These are phyloP conservation scores for Ceratocystis albifundus DNA, from an alignment of 2,329 filamentous ascomycete species.

Conservation along the genomic window DNA sequence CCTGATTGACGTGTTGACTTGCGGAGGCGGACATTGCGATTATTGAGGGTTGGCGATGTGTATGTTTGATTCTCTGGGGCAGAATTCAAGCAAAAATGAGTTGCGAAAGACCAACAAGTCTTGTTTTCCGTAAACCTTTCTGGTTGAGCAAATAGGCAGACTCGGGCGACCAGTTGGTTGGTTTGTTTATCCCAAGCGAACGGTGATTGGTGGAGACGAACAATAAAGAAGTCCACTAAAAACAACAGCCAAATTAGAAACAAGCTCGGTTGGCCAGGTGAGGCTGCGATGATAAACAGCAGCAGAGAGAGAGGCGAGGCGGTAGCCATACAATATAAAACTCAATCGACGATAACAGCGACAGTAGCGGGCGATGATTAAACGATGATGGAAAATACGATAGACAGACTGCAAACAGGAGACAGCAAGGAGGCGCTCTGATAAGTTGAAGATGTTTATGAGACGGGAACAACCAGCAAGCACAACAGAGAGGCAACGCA, in stretches of 20 bases:
- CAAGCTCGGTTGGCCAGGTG: neutral
- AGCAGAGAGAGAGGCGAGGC: neutral
- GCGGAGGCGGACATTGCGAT: slow-evolving; percentile 18
- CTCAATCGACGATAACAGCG: neutral
- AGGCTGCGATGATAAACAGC: neutral
- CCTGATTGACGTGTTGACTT: slow-evolving; percentile 38
- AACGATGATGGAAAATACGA: neutral
- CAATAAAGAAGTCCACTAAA: neutral
- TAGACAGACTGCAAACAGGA: neutral
- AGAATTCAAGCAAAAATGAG: neutral
- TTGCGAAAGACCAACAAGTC: neutral
- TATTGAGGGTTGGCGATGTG: neutral
- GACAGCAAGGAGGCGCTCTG: neutral
- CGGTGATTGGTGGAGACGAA: neutral
- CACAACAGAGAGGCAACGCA: neutral
- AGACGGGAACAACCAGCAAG: neutral
- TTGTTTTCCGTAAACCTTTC: neutral
- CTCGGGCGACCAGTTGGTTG: neutral
- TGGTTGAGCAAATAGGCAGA: neutral
- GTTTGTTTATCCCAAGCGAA: neutral
- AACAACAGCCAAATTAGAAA: neutral
- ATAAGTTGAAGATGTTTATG: slow-evolving; percentile 9
- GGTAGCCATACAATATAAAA: neutral
- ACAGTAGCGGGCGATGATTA: neutral
- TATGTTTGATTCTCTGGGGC: neutral